Percentiles rank a stretch among this genome's conserved stretches.
Evolutionary conservation across 306 rosid species (phyloP).

Genomic region (Malus sieversii): DNA sequence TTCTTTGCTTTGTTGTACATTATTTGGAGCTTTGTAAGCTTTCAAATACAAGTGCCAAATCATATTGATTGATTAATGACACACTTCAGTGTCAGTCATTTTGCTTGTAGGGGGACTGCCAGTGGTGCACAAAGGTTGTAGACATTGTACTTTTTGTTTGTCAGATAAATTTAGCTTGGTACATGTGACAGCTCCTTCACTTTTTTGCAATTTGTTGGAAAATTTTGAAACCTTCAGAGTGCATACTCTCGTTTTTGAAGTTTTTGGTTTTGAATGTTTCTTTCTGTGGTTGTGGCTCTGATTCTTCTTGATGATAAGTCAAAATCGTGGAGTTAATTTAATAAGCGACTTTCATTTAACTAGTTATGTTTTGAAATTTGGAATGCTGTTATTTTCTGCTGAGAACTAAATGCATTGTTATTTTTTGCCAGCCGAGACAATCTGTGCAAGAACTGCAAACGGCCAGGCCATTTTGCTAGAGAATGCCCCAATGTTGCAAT

Average conservation of each 20-base stretch:
- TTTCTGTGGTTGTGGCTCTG: background rate
- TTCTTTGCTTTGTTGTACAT: background rate
- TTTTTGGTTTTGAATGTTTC: background rate
- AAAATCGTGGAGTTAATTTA: background rate
- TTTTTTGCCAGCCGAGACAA: conserved; percentile 76
- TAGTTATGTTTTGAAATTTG: background rate
- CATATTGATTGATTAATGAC: background rate
- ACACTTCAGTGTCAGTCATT: background rate
- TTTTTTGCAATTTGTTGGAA: background rate
- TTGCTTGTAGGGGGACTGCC: background rate
- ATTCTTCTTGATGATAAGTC: background rate
- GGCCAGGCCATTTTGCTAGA: conserved; percentile 96
- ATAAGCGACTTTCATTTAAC: background rate
- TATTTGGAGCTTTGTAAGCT: background rate
- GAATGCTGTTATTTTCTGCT: background rate
- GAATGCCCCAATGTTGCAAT: conserved; percentile 98
- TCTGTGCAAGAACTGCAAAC: conserved; percentile 97
- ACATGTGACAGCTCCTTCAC: background rate
- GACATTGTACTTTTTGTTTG: background rate
- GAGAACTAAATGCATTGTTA: background rate
- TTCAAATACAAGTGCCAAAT: background rate
- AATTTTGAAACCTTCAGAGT: background rate
- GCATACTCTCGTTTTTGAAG: background rate
- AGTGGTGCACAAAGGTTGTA: background rate
- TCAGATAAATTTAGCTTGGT: background rate